These are phyloP conservation scores for Claviceps quebecensis DNA, from an alignment of 2,329 filamentous ascomycete species.

Conservation along the genomic window DNA sequence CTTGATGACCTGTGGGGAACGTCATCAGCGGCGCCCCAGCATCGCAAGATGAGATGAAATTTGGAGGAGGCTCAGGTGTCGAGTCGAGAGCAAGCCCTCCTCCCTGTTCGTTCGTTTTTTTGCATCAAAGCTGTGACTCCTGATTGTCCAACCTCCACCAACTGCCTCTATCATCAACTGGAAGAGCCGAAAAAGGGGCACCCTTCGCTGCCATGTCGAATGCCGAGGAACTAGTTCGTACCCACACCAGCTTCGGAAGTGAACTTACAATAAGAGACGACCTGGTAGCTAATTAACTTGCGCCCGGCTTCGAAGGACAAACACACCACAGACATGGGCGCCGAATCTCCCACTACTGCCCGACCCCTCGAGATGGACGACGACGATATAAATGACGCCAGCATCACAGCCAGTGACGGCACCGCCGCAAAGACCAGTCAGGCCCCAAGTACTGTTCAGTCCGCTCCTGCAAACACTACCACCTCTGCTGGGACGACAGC, in stretches of 20 bases:
- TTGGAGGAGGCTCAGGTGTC: background rate
- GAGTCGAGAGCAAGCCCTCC: background rate
- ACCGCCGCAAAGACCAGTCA: constrained; percentile 10
- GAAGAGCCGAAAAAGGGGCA: background rate
- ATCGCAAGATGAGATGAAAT: constrained; percentile 1
- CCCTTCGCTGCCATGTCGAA: constrained; percentile 24
- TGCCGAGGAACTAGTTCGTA: constrained; percentile 29
- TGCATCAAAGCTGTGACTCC: background rate
- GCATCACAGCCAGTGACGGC: constrained; percentile 30
- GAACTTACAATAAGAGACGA: background rate
- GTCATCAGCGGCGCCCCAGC: constrained; percentile 17
- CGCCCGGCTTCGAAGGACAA: constrained; percentile 26
- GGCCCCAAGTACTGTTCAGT: background rate
- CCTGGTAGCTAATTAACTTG: constrained; percentile 11
- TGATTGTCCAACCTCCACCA: no score
- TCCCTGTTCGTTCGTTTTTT: background rate
- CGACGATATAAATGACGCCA: constrained; percentile 52
- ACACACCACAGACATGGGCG: constrained; percentile 25
- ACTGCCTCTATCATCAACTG: background rate
- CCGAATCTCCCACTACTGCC: constrained; percentile 53
- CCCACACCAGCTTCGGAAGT: constrained; percentile 5
- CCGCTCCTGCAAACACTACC: constrained; percentile 13
- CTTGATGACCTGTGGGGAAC: constrained; percentile 19
- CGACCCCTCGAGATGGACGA: constrained; percentile 55
- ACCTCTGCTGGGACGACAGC: constrained; percentile 16